Evolutionary conservation across 257 asterid genomes (phyloP), one percentile per base, ranked within the genome.

Genomic region (Parsonsia alboflavescens): DNA sequence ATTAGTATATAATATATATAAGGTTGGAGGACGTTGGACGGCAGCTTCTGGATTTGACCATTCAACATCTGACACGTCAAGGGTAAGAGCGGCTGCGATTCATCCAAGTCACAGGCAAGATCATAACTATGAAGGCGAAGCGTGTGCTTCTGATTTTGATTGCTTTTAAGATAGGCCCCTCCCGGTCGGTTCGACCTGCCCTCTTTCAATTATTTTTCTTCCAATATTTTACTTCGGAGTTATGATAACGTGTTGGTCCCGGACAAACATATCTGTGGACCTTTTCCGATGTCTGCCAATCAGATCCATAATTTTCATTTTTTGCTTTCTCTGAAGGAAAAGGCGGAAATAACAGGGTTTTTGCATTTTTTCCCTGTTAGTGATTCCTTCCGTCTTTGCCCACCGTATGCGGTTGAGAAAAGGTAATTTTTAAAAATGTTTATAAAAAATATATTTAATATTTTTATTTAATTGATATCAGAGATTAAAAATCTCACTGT

Each of bases 81-180:
- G 48, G 1, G 10, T 74, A 80, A 68, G 64, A 74, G 26, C 74
- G 79, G 80, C 28, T 81, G 8, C 26, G 82, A 83, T 82, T 79
- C 64, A 74, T 77, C 81, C 84, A 79, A 71, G 85, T 84, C 77
- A 76, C 22, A 44, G 44, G 50, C 57, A 78, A 24, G 75, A 63
- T 46, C 63, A 42, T 59, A 62, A 75, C 65, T 67, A 76, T 45
- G 46, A 36, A 39, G 28, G 39, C 70, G 33, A 85, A 77, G 81
- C 83, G 88, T 69, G 84, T 54, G 74, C 62, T 50, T 49, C 63
- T 54, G 74, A 70, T 48, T 72, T 82, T 26, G 80, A 77, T 85
- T 74, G 79, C 69, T 26, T 61, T 78, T 72, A 41, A 54, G 77
- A 46, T 62, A 84, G 87, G 42, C 78, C 87, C 79, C 41, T 2